Conservation (phyloP, 371 early-diverging fungal genomes). For the Conidiobolus incongruus region DNA sequence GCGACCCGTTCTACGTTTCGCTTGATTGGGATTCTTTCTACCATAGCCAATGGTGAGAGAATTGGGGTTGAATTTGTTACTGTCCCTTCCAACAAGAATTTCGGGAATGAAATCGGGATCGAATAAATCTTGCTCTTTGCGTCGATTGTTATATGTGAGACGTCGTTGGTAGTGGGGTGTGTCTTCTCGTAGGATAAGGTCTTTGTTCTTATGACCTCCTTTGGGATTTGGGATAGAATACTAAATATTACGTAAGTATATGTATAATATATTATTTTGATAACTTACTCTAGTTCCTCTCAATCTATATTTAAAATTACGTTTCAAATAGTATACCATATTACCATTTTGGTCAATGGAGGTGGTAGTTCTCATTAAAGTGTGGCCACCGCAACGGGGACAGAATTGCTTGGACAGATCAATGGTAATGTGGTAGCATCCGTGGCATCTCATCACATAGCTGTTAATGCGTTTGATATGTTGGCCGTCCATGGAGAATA, state of each 20-base stretch:
- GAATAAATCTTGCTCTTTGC: constrained; percentile 38
- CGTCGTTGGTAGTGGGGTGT: constrained; percentile 51
- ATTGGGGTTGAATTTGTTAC: constrained; percentile 35
- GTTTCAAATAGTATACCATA: constrained; percentile 59
- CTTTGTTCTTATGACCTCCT: constrained; percentile 50
- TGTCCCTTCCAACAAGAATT: constrained; percentile 25
- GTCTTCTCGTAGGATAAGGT: constrained; percentile 80
- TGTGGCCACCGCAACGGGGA: constrained; percentile 73
- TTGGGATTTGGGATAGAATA: constrained; percentile 69
- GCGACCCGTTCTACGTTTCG: constrained; percentile 3
- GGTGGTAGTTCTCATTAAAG: constrained; percentile 64
- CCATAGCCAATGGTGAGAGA: constrained; percentile 58
- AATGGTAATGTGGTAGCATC: constrained; percentile 66
- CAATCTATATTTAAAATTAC: constrained; percentile 70
- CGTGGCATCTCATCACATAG: constrained; percentile 86
- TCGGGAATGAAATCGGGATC: constrained; percentile 57
- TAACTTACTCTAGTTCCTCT: constrained; percentile 64
- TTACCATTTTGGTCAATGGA: constrained; percentile 61
- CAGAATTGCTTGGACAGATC: constrained; percentile 86
- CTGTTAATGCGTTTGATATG: constrained; percentile 54
- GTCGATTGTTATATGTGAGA: constrained; percentile 8
- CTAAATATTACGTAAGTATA: constrained; percentile 6
- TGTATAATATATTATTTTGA: no score
- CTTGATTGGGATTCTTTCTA: constrained; percentile 60
- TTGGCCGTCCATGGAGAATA: constrained; percentile 69